Evolutionary conservation across 2,329 filamentous ascomycete genomes (phyloP).

Genomic region (Phialophora chinensis): DNA sequence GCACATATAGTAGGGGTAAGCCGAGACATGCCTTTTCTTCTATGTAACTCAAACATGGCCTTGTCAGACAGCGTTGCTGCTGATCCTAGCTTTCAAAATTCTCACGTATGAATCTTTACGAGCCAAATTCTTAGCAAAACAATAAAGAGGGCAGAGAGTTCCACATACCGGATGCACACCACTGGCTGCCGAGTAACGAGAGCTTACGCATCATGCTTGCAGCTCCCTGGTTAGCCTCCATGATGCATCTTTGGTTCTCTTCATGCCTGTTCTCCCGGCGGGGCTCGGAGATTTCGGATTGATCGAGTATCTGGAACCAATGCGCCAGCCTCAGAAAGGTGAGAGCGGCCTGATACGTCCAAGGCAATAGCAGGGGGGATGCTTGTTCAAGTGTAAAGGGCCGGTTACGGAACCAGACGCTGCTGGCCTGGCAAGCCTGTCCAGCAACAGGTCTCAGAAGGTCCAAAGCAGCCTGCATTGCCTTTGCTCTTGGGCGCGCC

Average conservation of each 20-base stretch:
- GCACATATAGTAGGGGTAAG: no score
- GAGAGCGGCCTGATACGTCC: conserved; percentile 17
- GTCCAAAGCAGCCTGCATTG: not conserved
- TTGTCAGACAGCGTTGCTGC: not conserved
- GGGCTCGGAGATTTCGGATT: not conserved
- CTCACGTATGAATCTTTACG: not conserved
- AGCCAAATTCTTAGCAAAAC: conserved; percentile 1
- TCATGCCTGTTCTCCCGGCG: no score
- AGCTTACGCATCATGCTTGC: conserved; percentile 19
- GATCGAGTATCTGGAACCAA: conserved; percentile 1
- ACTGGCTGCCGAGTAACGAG: conserved; percentile 17
- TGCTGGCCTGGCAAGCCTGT: not conserved
- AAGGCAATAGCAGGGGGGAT: conserved; percentile 17
- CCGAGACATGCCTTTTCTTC: no score
- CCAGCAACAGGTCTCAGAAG: conserved; percentile 15
- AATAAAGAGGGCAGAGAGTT: not conserved
- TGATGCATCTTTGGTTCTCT: not conserved
- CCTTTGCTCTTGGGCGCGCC: not conserved
- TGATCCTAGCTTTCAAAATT: conserved; percentile 3
- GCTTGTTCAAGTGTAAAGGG: conserved; percentile 14
- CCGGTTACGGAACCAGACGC: conserved; percentile 12
- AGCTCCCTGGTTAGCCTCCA: conserved; percentile 12
- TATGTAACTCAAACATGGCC: no score
- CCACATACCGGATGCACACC: conserved; percentile 13
- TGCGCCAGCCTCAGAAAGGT: conserved; percentile 10